Evolutionary conservation across 257 asterid species (phyloP).

Genomic region (Verbascum thapsus): DNA sequence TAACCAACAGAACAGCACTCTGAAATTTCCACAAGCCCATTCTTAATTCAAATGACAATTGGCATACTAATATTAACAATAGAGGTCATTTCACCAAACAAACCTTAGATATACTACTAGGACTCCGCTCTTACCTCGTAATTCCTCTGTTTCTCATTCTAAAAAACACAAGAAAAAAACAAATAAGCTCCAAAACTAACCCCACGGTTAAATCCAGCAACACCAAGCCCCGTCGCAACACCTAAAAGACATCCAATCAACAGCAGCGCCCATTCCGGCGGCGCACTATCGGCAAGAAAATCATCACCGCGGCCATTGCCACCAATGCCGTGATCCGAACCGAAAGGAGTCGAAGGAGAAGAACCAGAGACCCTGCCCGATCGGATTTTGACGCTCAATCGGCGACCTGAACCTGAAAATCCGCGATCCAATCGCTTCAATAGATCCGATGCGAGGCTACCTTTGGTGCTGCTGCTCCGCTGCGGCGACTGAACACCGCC

Average conservation of each 20-base stretch:
- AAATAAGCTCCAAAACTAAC: conserved; percentile 47
- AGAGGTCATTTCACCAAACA: too few species aligned
- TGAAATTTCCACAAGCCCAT: too few species aligned
- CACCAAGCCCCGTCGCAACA: conserved; percentile 91
- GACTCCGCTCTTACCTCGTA: conserved; percentile 6
- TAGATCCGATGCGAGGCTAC: conserved; percentile 54
- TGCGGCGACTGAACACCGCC: conserved; percentile 45
- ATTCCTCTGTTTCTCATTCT: conserved; percentile 19
- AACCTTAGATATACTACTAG: background rate
- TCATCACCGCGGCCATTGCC: conserved; percentile 54
- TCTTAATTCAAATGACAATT: too few species aligned
- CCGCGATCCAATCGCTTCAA: conserved; percentile 63
- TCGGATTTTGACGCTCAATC: conserved; percentile 45
- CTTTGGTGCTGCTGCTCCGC: conserved; percentile 41
- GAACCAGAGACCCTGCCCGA: conserved; percentile 36
- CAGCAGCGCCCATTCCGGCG: conserved; percentile 98
- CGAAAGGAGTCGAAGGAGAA: conserved; percentile 42
- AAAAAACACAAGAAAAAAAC: background rate
- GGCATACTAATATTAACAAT: too few species aligned
- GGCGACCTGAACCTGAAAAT: conserved; percentile 47
- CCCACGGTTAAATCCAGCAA: conserved; percentile 93
- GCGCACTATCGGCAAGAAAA: conserved; percentile 76
- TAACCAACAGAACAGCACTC: too few species aligned
- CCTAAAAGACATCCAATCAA: conserved; percentile 94
- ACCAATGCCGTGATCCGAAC: conserved; percentile 42